These are phyloP conservation scores for Chlamydomonas eustigma DNA, from an alignment of 139 green algal genomes.

Conservation along the genomic window DNA sequence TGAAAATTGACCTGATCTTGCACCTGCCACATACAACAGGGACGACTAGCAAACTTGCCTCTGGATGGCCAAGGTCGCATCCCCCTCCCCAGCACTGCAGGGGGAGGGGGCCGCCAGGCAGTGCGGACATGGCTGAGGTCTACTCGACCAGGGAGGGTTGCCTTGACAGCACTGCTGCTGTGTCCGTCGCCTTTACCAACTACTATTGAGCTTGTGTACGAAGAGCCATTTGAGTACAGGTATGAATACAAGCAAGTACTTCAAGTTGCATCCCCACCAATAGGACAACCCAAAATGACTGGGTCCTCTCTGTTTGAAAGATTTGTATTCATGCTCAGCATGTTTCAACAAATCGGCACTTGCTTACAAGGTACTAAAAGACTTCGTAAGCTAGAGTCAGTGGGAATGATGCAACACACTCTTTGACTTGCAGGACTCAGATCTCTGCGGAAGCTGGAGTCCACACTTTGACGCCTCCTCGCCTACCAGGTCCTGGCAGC, in stretches of 20 bases:
- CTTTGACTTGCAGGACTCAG: slow-evolving; percentile 11
- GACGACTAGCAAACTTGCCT: background rate
- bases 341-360: too few species aligned
- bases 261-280: too few species aligned
- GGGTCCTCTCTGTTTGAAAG: too few species aligned
- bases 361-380: too few species aligned
- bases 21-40: background rate
- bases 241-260: slow-evolving; percentile 15
- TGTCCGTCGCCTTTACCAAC: slow-evolving; percentile 27
- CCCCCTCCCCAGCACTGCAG: slow-evolving; percentile 17
- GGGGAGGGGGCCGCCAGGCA: slow-evolving; percentile 1
- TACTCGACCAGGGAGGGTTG: slow-evolving; percentile 9
- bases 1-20: too few species aligned
- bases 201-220: slow-evolving; percentile 19
- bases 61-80: slow-evolving; percentile 23
- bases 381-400: too few species aligned
- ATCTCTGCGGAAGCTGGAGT: slow-evolving; percentile 30
- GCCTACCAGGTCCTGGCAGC: background rate
- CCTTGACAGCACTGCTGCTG: slow-evolving; percentile 26
- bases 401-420: background rate
- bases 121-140: slow-evolving; percentile 32
- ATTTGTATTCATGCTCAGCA: too few species aligned
- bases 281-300: too few species aligned
- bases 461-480: slow-evolving; percentile 31
- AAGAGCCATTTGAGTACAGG: slow-evolving; percentile 43